Evolutionary conservation across 768 basidiomycete species (phyloP), one percentile per base, ranked within the genome.

Genomic region (Russula earlei): DNA sequence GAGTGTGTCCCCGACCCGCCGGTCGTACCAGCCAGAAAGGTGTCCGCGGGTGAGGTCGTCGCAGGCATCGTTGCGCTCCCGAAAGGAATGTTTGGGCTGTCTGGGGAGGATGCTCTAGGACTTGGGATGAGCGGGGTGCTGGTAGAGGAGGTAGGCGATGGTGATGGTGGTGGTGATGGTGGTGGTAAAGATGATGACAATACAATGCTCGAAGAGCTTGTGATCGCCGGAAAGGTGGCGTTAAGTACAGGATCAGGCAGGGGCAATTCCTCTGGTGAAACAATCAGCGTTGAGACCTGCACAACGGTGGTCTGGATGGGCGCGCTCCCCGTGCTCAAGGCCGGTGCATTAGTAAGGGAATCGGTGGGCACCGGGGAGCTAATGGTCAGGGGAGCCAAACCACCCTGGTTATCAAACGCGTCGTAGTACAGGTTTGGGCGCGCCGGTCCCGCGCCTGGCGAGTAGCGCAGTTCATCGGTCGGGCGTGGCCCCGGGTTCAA

Each of bases 401-500:
- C 33, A 37, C 0, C 2, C 19, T 3, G n/a, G n/a, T n/a, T n/a
- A n/a, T n/a, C n/a, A n/a, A n/a, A n/a, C n/a, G n/a, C 9, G 20
- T 38, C 5, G 22, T 19, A 2, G 27, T 20, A n/a, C n/a, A 15
- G 17, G 11, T 6, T 2, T 43, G 46, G 8, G 15, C 10, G n/a
- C 42, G 10, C 15, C 3, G 8, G 19, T 44, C 56, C 34, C 52
- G 52, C 46, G 10, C 56, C 52, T 12, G 56, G 52, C 45, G 56
- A 38, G 52, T 14, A 24, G 8, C 5, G 7, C 4, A 20, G 20
- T 3, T 25, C 4, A 10, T 5, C 17, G 11, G 5, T 14, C 49
- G n/a, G 19, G 5, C 24, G 10, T 22, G 29, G 36, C 38, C 44
- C 50, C 15, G n/a, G 49, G 9, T 41, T 47, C 46, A 19, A 22